phyloP scores from a whole-genome alignment of 2,329 filamentous ascomycete genomes.

The Fonsecaea nubica region DNA sequence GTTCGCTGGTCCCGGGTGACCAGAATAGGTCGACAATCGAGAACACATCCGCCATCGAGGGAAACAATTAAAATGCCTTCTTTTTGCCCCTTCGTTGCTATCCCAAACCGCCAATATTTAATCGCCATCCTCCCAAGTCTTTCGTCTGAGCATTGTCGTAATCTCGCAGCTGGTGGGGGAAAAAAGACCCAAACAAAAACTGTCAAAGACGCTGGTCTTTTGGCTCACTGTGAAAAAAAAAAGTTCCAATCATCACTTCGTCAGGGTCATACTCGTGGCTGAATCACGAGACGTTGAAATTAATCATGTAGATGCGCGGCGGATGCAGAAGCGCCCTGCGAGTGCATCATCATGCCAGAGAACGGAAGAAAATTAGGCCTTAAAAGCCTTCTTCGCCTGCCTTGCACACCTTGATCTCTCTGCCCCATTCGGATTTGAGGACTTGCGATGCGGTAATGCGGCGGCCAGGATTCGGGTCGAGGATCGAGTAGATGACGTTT shows the following conservation, averaged over 20 bases:
- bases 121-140: slow-evolving; percentile 15
- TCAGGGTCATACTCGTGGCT: slow-evolving; percentile 30
- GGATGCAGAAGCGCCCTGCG: neutral
- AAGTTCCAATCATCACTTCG: slow-evolving; percentile 26
- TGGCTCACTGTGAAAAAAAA: slow-evolving; percentile 17
- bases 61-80: slow-evolving; percentile 3
- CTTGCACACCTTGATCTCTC: slow-evolving; percentile 96
- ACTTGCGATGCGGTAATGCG: slow-evolving; percentile 96
- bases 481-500: slow-evolving; percentile 98
- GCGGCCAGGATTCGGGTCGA: slow-evolving; percentile 90
- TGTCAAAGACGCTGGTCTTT: slow-evolving; percentile 27
- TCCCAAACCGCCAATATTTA: slow-evolving; percentile 5
- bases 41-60: slow-evolving; percentile 4
- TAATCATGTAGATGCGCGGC: slow-evolving; percentile 4
- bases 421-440: slow-evolving; percentile 97
- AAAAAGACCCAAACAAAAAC: slow-evolving; percentile 12
- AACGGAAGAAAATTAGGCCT: slow-evolving; percentile 28
- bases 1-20: neutral
- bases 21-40: neutral
- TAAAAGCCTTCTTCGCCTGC: slow-evolving; percentile 93
- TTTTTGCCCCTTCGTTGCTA: slow-evolving; percentile 9
- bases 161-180: slow-evolving; percentile 5
- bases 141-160: neutral
- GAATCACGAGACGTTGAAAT: slow-evolving; percentile 22
- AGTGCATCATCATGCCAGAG: slow-evolving; percentile 3